Conservation (phyloP, 768 basidiomycete species). For the Rhodocollybia butyracea region DNA sequence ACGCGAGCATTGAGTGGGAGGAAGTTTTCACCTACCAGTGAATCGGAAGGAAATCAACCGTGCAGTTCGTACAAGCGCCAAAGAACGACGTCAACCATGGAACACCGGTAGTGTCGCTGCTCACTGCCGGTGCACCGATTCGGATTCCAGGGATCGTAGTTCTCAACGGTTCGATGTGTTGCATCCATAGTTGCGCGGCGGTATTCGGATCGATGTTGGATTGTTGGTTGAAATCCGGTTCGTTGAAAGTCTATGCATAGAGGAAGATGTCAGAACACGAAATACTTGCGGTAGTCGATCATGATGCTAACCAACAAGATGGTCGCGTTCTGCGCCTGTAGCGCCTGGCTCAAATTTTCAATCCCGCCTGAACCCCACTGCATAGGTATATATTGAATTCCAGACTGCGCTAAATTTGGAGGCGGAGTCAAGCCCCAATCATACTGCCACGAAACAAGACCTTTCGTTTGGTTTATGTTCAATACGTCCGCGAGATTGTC, state of each 20-base stretch:
- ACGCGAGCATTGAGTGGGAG: not conserved
- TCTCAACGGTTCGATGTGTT: conserved; percentile 55
- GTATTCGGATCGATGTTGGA: conserved; percentile 42
- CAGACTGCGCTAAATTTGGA: conserved; percentile 38
- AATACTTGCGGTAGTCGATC: not conserved
- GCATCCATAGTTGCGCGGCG: conserved; percentile 55
- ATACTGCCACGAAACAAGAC: conserved; percentile 48
- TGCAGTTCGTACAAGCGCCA: conserved; percentile 45
- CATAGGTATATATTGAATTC: conserved; percentile 49
- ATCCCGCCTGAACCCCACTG: conserved; percentile 46
- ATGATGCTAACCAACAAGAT: conserved; percentile 39
- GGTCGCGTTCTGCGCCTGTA: conserved; percentile 44
- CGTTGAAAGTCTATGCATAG: conserved; percentile 33
- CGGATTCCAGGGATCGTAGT: conserved; percentile 33
- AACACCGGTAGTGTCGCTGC: conserved; percentile 46
- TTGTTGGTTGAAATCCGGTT: conserved; percentile 54
- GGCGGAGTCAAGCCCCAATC: conserved; percentile 49
- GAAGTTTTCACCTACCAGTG: conserved; percentile 35
- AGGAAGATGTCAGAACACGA: conserved; percentile 39
- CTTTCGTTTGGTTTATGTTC: conserved; percentile 43
- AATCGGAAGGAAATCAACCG: conserved; percentile 47
- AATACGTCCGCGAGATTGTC: conserved; percentile 38
- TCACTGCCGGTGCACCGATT: conserved; percentile 58
- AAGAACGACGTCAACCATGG: conserved; percentile 56
- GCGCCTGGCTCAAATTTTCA: conserved; percentile 33